Percentiles rank a stretch among this genome's conserved stretches.
phyloP scores from a whole-genome alignment of 495 filamentous ascomycete genomes.

The Margaritispora aquatica region DNA sequence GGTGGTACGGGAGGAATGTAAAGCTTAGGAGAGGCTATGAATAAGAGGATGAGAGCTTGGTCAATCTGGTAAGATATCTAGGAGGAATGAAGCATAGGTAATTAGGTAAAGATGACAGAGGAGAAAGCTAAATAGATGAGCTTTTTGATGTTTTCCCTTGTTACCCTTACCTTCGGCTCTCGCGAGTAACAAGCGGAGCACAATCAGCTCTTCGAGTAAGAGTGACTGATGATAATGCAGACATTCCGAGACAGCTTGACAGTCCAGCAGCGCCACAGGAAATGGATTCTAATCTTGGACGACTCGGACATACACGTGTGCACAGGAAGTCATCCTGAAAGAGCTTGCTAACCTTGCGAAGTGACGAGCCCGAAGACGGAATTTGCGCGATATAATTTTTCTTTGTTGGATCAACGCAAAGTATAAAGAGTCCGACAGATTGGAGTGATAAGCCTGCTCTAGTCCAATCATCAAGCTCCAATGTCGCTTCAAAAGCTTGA shows the following conservation, averaged over 20 bases:
- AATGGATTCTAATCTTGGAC: background rate
- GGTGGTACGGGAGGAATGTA: background rate
- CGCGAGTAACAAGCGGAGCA: constrained; percentile 3
- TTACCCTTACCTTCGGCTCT: no score
- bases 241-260: background rate
- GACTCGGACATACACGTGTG: constrained; percentile 1
- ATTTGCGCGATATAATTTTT: background rate
- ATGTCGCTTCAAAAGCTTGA: background rate
- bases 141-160: background rate
- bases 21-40: no score
- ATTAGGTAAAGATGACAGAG: no score
- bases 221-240: background rate
- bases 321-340: background rate
- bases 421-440: background rate
- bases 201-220: background rate
- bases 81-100: no score
- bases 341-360: background rate
- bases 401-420: background rate
- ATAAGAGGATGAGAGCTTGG: no score
- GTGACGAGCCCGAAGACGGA: background rate
- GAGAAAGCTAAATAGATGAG: no score
- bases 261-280: background rate
- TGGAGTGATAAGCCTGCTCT: background rate
- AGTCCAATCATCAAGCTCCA: background rate
- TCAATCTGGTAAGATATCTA: no score